Evolutionary conservation across 176 grass and related monocot genomes (phyloP).

Genomic region (Carex myosuroides): DNA sequence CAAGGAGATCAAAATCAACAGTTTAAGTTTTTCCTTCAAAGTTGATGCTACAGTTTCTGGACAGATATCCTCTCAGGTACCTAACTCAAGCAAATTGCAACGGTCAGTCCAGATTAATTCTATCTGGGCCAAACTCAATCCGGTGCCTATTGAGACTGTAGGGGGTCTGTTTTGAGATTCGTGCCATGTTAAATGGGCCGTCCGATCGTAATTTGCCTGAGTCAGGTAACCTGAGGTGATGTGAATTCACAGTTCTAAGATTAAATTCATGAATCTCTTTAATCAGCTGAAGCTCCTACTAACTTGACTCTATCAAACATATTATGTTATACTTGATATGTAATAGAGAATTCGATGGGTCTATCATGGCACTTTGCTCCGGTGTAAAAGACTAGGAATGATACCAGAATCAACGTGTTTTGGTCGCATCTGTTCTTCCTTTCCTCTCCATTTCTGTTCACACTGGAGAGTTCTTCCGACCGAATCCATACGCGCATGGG

Average conservation of each 20-base stretch:
- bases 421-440: neutral
- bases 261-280: neutral
- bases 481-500: neutral
- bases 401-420: conserved; percentile 9
- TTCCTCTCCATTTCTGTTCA: neutral
- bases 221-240: too few species aligned
- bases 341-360: neutral
- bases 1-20: neutral
- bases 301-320: neutral
- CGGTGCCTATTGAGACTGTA: too few species aligned
- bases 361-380: neutral
- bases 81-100: too few species aligned
- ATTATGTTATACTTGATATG: neutral
- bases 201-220: too few species aligned
- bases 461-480: neutral
- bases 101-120: too few species aligned
- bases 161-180: too few species aligned
- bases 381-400: neutral
- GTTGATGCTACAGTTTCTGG: neutral
- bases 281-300: neutral
- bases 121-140: too few species aligned
- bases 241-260: neutral
- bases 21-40: neutral
- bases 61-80: too few species aligned
- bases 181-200: too few species aligned